These are phyloP conservation scores for Hirschfeldia incana DNA, from an alignment of 345 rosid species.

Conservation along the genomic window DNA sequence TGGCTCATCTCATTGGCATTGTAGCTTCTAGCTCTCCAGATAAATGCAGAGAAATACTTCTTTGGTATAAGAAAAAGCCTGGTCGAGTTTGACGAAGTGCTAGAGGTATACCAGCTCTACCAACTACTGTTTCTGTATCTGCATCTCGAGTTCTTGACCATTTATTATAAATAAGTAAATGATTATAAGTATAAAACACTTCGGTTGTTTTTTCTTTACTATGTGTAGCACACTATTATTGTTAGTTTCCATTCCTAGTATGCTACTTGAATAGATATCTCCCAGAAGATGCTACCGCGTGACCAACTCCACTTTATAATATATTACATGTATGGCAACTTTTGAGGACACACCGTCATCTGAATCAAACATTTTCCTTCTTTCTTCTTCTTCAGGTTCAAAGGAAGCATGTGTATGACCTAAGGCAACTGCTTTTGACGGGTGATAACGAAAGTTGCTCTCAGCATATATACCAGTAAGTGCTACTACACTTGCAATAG, in stretches of 20 bases:
- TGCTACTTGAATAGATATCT: background rate
- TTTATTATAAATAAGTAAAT: background rate
- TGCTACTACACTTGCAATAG: slow-evolving; percentile 12
- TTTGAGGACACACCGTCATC: slow-evolving; percentile 9
- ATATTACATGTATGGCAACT: background rate
- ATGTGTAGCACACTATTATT: background rate
- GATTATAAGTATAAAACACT: slow-evolving; percentile 13
- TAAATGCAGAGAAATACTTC: slow-evolving; percentile 90
- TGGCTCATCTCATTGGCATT: slow-evolving; percentile 26
- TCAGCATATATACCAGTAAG: slow-evolving; percentile 82
- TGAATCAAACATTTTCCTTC: slow-evolving; percentile 15
- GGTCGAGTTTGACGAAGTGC: slow-evolving; percentile 94
- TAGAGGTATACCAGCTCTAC: slow-evolving; percentile 58
- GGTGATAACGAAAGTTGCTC: slow-evolving; percentile 89
- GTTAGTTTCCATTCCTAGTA: background rate
- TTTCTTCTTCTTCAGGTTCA: slow-evolving; percentile 61
- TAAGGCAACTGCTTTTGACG: slow-evolving; percentile 77
- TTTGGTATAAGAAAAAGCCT: slow-evolving; percentile 90
- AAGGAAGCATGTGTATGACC: slow-evolving; percentile 92
- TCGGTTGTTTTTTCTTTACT: background rate
- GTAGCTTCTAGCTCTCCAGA: slow-evolving; percentile 84
- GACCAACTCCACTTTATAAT: background rate
- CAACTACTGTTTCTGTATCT: slow-evolving; percentile 3
- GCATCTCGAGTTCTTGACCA: background rate
- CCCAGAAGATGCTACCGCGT: background rate